Base-by-base conservation (phyloP, 192 early-diverging fungal genomes). In the Funneliformis mosseae region DNA sequence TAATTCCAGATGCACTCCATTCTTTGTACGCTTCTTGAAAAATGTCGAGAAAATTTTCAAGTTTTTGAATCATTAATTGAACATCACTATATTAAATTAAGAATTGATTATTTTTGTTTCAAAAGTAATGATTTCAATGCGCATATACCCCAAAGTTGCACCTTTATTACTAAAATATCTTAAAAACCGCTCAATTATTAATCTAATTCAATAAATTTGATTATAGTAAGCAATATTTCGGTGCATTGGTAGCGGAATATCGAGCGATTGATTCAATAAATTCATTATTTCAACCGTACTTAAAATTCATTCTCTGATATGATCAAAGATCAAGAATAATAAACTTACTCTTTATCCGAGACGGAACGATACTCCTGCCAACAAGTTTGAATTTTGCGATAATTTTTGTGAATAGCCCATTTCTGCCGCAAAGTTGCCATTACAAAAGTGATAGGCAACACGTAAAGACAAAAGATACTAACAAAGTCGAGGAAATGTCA, bases 401-500 rank as follows among this genome's bases (percentile, higher is more conserved):
- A 84, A 33, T 81, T 84, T 74, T 81, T 84, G 70, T 84, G 83
- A 81, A 81, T 82, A 76, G 83, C 83, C 83, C 83, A 84, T 84
- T 82, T 84, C 63, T 84, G 83, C 75, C 83, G 83, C 75, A 84
- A 75, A 80, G 81, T 84, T 81, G 82, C 82, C 83, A 84, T 84
- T 55, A 64, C 82, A 79, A 61, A 48, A 50, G 46, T 78, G 25
- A 45, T 55, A 55, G 50, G 50, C 50, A 55, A 55, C 50, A 55
- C 50, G 50, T 33, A 33, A 33, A 33, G 33, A 33, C 33, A 33
- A 33, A 33, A 33, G 18, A 55, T 55, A 55, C 18, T 55, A 55
- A 55, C 14, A 55, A 55, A 55, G 18, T 55, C 18, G 50, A 55
- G 18, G 18, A 55, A 55, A 18, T 5, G 18, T 55, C 50, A 55